Evolutionary conservation across 345 rosid genomes (phyloP).

Genomic region (Pistacia integerrima): DNA sequence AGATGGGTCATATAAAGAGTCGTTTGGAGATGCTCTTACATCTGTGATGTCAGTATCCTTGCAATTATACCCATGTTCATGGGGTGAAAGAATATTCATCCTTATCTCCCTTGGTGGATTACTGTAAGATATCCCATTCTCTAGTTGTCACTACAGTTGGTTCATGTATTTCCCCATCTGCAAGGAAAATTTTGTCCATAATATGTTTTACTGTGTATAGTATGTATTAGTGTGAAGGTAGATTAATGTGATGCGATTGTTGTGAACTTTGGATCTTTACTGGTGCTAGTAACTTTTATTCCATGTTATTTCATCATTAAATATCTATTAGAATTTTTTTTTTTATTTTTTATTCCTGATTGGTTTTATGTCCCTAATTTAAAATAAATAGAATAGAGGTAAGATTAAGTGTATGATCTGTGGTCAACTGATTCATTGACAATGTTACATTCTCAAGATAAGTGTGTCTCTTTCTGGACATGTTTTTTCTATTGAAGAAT

Average conservation of each 20-base stretch:
- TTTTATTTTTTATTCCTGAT: background rate
- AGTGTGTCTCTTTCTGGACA: background rate
- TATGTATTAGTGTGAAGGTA: background rate
- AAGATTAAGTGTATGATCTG: background rate
- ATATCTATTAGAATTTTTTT: background rate
- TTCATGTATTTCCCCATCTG: background rate
- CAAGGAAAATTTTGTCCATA: background rate
- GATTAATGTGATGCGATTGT: background rate
- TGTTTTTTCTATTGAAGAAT: background rate
- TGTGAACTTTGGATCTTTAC: background rate
- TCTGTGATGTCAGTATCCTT: constrained; percentile 14
- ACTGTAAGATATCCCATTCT: background rate
- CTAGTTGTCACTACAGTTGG: background rate
- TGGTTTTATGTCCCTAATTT: background rate
- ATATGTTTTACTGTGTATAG: background rate
- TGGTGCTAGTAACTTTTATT: background rate
- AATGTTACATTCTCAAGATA: background rate
- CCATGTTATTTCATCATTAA: background rate
- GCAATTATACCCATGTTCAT: background rate
- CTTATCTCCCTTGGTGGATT: constrained; percentile 6
- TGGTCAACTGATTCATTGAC: background rate
- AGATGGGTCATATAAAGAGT: no score
- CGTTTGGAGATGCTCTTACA: constrained; percentile 15
- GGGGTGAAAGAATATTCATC: constrained; percentile 9
- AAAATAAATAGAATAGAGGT: background rate